Evolutionary conservation across 108 stramenopile species (phyloP), one percentile per base, ranked within the genome.

Genomic region (Pinguiococcus pyrenoidosus): DNA sequence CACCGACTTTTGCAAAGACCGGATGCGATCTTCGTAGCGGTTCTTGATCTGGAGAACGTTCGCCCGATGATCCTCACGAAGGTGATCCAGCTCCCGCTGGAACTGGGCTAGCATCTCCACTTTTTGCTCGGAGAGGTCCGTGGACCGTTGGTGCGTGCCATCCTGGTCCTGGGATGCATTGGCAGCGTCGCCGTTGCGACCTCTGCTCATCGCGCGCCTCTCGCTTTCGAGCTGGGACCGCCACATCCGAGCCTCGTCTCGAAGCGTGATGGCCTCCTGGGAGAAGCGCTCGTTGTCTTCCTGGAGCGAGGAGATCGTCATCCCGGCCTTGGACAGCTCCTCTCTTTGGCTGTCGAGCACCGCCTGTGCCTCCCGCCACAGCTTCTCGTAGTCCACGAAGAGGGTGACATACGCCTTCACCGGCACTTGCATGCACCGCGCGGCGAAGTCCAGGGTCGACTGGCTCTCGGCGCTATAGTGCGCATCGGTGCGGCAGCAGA

Each of bases 391-490:
- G 28, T 64, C 57, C n/a, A 51, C 17, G 17, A 38, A 39, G 4
- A 40, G 29, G 43, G 24, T 49, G 4, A 49, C 12, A 28, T 18
- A 46, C 7, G 66, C 66, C 2, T 41, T 5, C 9, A 57, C 57
- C 56, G 28, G 48, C 17, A 68, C 62, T 4, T 29, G 24, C 41
- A 26, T 29, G 3, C 58, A 56, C 29, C 67, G 30, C 24, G 16
- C 25, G 26, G 62, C 67, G 56, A 68, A 68, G 17, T 50, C 37
- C 1, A 68, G 62, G 18, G 67, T 48, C 25, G 38, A 17, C 35
- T 51, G 29, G 14, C 51, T 60, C 32, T 68, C 67, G 2, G 58
- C 63, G 7, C 24, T 10, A 10, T 14, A 18, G 23, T 62, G 20
- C 21, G 27, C 29, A 10, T 35, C 48, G 28, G 56, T 49, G 8